These are phyloP conservation scores for Cordyceps cicadae DNA, from an alignment of 2,329 filamentous ascomycete species.

Conservation along the genomic window DNA sequence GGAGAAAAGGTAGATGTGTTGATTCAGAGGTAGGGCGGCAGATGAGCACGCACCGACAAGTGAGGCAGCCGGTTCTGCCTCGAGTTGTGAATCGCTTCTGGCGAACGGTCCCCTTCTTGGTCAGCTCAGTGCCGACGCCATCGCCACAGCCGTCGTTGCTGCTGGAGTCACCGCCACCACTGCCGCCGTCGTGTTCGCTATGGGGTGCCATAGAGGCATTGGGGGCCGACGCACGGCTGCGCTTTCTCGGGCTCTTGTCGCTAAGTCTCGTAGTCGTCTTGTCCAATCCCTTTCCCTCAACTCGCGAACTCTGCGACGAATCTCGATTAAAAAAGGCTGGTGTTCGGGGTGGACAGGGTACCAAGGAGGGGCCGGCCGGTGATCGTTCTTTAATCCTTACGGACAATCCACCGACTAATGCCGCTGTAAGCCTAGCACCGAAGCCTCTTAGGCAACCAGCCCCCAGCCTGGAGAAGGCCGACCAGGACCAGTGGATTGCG, in stretches of 20 bases:
- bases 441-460: too few relatives aligned
- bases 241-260: background rate
- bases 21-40: too few relatives aligned
- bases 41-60: background rate
- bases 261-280: background rate
- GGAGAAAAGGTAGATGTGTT: too few relatives aligned
- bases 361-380: background rate
- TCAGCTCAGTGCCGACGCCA: slow-evolving; percentile 1
- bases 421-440: too few relatives aligned
- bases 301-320: background rate
- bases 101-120: slow-evolving; percentile 1
- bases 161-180: background rate
- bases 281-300: background rate
- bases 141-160: background rate
- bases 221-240: background rate
- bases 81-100: slow-evolving; percentile 4
- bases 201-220: background rate
- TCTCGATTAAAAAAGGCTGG: background rate
- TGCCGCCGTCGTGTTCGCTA: background rate
- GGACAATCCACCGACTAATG: background rate
- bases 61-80: slow-evolving; percentile 3
- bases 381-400: background rate
- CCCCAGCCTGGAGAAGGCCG: too few relatives aligned
- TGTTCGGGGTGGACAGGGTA: background rate
- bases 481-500: background rate